Percentiles rank a stretch among this genome's conserved stretches.
These are phyloP conservation scores for Posidonia australis DNA, from an alignment of 106 monocot genomes.

Conservation along the genomic window DNA sequence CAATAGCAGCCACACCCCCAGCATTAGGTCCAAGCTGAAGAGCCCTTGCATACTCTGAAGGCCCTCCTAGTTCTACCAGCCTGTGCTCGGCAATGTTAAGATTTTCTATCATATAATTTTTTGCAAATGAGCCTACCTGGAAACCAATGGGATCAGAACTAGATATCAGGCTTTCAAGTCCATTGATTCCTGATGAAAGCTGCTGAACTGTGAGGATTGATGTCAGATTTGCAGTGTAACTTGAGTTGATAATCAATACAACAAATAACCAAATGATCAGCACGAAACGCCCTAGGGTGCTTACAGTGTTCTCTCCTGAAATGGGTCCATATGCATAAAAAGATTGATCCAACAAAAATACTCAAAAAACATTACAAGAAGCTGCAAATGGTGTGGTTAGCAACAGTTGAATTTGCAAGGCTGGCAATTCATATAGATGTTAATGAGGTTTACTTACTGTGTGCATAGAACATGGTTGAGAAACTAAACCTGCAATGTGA, in stretches of 20 bases:
- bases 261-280: conserved; percentile 87
- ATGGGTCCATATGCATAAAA: neutral
- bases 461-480: conserved; percentile 98
- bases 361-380: neutral
- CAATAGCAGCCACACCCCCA: conserved; percentile 78
- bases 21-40: conserved; percentile 49
- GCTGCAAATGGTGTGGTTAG: neutral
- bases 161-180: conserved; percentile 63
- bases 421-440: neutral
- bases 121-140: conserved; percentile 69
- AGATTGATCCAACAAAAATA: neutral
- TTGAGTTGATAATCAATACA: conserved; percentile 82
- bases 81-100: conserved; percentile 50
- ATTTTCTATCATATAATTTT: conserved; percentile 62
- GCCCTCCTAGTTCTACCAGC: conserved; percentile 36
- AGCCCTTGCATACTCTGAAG: conserved; percentile 54
- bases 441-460: conserved; percentile 40
- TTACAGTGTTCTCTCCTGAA: conserved; percentile 65
- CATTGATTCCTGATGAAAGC: conserved; percentile 53
- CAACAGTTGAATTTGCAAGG: no score
- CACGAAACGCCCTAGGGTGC: conserved; percentile 70
- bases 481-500: conserved; percentile 83
- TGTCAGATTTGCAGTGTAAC: conserved; percentile 92
- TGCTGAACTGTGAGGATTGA: conserved; percentile 93
- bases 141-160: conserved; percentile 63